Percentiles rank a stretch among this genome's conserved stretches.
phyloP scores from a whole-genome alignment of 768 basidiomycete species.

The Trametes cubensis region DNA sequence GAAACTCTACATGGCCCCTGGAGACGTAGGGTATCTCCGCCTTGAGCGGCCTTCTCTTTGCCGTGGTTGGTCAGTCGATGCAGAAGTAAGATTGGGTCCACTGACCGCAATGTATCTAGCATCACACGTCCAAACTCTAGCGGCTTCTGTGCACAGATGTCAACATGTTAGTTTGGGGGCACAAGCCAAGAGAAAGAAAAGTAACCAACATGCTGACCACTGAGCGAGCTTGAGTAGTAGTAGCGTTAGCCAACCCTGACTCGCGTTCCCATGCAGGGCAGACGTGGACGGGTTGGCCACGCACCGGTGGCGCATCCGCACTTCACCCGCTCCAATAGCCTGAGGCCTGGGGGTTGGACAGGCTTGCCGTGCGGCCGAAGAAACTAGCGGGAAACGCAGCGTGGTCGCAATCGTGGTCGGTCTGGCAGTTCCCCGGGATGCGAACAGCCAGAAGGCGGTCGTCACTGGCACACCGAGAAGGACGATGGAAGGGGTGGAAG shows the following conservation, averaged over 20 bases:
- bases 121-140: not conserved
- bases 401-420: slow-evolving; percentile 1
- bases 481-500: not conserved
- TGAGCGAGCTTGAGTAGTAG: too few relatives aligned
- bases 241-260: not conserved
- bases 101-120: not conserved
- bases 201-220: too few relatives aligned
- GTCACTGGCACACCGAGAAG: not conserved
- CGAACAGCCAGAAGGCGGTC: not conserved
- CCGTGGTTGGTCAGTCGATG: slow-evolving; percentile 9
- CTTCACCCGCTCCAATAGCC: slow-evolving; percentile 11
- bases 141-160: slow-evolving; percentile 4
- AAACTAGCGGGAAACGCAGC: not conserved
- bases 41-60: not conserved
- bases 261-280: slow-evolving; percentile 4
- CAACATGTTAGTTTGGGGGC: slow-evolving; percentile 1
- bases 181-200: not conserved
- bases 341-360: slow-evolving; percentile 5
- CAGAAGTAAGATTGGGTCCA: not conserved
- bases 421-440: not conserved
- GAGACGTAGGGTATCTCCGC: slow-evolving; percentile 2
- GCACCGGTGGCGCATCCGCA: slow-evolving; percentile 15
- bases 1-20: slow-evolving; percentile 6
- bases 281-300: slow-evolving; percentile 1
- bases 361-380: not conserved